phyloP scores from a whole-genome alignment of 208 protist species.

The Plasmodiophora brassicae region DNA sequence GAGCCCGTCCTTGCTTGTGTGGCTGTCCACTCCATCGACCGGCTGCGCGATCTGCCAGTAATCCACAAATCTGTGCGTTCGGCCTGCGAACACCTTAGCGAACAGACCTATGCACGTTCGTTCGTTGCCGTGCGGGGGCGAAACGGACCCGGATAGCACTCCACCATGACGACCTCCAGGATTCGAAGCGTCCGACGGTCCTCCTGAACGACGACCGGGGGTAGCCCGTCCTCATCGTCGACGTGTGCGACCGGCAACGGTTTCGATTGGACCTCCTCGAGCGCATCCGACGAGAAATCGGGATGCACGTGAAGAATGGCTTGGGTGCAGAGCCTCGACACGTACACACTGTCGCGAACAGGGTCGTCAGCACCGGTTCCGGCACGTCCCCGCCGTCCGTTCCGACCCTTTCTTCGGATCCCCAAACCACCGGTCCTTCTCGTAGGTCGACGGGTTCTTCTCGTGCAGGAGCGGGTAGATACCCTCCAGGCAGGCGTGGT shows the following conservation, averaged over 20 bases:
- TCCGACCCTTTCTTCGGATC: neutral
- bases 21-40: neutral
- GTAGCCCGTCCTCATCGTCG: neutral
- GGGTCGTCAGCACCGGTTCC: neutral
- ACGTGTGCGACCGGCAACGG: neutral
- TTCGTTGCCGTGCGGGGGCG: neutral
- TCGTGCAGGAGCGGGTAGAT: neutral
- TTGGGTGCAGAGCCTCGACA: neutral
- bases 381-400: neutral
- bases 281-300: neutral
- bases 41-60: slow-evolving; percentile 16
- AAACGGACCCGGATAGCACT: slow-evolving; percentile 4
- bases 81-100: neutral
- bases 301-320: neutral
- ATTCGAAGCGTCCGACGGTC: neutral
- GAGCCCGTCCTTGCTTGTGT: neutral
- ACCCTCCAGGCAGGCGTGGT: neutral
- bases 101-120: neutral
- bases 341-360: neutral
- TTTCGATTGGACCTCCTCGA: neutral
- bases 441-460: neutral
- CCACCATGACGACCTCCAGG: neutral
- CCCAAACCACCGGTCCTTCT: slow-evolving; percentile 24
- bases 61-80: neutral
- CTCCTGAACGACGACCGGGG: neutral